Percentiles rank a stretch among this genome's conserved stretches.
Evolutionary conservation across 345 rosid species (phyloP).

Genomic region (Fremontodendron californicum): DNA sequence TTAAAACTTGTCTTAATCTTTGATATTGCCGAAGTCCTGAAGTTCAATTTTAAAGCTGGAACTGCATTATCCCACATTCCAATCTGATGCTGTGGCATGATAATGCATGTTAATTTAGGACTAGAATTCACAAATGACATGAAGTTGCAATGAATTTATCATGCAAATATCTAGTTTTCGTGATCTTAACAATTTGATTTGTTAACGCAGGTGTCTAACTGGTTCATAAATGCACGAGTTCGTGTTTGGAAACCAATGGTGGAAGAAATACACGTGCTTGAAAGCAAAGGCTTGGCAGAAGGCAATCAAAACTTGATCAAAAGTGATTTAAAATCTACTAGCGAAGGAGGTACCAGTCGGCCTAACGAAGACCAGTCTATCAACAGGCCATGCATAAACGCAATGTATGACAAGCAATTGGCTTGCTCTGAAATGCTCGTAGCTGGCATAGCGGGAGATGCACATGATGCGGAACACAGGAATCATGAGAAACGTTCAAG

Average conservation of each 20-base stretch:
- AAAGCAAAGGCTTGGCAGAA: slow-evolving; percentile 37
- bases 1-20: neutral
- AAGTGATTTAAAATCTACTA: slow-evolving; percentile 11
- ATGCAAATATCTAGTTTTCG: neutral
- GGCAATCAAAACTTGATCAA: slow-evolving; percentile 19
- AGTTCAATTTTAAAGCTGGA: neutral
- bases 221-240: slow-evolving; percentile 66
- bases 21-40: neutral
- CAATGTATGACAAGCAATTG: slow-evolving; percentile 21
- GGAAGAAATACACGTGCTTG: slow-evolving; percentile 57
- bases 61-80: too few species aligned
- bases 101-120: neutral
- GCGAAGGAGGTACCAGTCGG: slow-evolving; percentile 23
- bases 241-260: slow-evolving; percentile 72
- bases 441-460: slow-evolving; percentile 14
- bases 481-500: slow-evolving; percentile 46
- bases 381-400: slow-evolving; percentile 20
- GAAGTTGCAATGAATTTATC: neutral
- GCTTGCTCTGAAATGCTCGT: slow-evolving; percentile 22
- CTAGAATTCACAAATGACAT: neutral
- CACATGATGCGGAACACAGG: slow-evolving; percentile 23
- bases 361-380: slow-evolving; percentile 19
- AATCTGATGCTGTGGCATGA: neutral
- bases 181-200: neutral
- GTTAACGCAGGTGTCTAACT: slow-evolving; percentile 49